Base-by-base conservation (phyloP, 495 filamentous ascomycete species). In the Hapsidospora chrysogenum region DNA sequence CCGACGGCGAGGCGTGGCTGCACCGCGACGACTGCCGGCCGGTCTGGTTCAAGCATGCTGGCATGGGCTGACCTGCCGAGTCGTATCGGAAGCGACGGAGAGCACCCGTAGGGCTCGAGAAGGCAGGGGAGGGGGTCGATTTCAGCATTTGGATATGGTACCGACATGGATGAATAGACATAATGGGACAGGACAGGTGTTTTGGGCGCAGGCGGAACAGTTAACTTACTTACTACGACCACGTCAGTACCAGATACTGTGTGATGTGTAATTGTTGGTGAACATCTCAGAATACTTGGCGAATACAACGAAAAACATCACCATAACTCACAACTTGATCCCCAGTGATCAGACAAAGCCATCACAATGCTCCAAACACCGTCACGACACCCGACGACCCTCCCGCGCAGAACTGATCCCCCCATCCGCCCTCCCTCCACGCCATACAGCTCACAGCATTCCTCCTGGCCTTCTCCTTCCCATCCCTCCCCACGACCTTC, bases 31-130 rank as follows among this genome's bases (percentile, higher is more conserved):
- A 99, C 56, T 99, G 92, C 59, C 68, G 92, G 35, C 83, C 86
- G 19, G 85, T 82, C 52, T 99, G 92, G 76, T 99, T 99, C 64
- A 85, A 93, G 58, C 84, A 77, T 53, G 83, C 78, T 17, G 83
- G 86, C 33, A 85, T 78, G 63, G 73, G 75, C 52, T 95, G 46
- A 54, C 30, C 5, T 14, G 37, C 22, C 16, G n/a, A n/a, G n/a
- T n/a, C n/a, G n/a, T n/a, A 23, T 31, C 16, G 21, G 31, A n/a
- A 7, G 16, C 23, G 16, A 23, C 5, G n/a, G 19, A 18, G 9
- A 18, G 7, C 2, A 33, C 29, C 8, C 1, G n/a, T 29, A 32
- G 38, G 16, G 14, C n/a, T n/a, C n/a, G n/a, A n/a, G n/a, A n/a
- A n/a, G n/a, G n/a, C n/a, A n/a, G n/a, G n/a, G n/a, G n/a, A n/a